Evolutionary conservation across 176 grass and related monocot genomes (phyloP).

Genomic region (Zoysia japonica): DNA sequence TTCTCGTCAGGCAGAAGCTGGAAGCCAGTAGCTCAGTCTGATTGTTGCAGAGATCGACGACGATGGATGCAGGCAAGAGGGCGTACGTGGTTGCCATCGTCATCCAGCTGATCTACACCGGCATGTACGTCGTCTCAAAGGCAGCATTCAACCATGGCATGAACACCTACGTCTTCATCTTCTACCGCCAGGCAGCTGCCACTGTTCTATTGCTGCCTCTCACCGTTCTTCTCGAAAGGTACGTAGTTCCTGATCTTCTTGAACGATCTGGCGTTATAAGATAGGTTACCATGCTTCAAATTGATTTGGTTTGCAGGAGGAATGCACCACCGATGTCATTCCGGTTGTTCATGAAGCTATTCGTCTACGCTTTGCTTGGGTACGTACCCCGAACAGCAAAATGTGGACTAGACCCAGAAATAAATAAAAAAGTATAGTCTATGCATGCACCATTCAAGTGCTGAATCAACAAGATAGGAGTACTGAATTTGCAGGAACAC

Average conservation of each 20-base stretch:
- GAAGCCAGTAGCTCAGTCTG: no score
- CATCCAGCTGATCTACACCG: slow-evolving; percentile 66
- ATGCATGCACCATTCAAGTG: neutral
- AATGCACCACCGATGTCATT: slow-evolving; percentile 45
- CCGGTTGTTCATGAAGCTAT: slow-evolving; percentile 61
- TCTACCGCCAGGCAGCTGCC: slow-evolving; percentile 77
- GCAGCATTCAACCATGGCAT: slow-evolving; percentile 62
- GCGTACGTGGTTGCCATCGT: slow-evolving; percentile 64
- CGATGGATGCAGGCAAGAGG: slow-evolving; percentile 44
- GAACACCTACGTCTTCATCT: slow-evolving; percentile 81
- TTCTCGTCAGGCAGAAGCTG: neutral
- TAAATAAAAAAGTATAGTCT: neutral
- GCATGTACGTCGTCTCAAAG: slow-evolving; percentile 71
- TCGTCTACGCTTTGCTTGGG: slow-evolving; percentile 69
- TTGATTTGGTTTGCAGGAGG: slow-evolving; percentile 40
- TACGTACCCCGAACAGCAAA: slow-evolving; percentile 12
- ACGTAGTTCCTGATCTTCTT: neutral
- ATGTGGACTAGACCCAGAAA: no score
- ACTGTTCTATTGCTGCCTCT: slow-evolving; percentile 54
- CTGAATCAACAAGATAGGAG: no score
- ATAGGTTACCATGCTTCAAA: no score
- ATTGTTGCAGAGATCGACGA: no score
- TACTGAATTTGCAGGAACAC: slow-evolving; percentile 49
- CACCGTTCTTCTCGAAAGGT: slow-evolving; percentile 45
- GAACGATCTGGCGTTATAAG: no score